Percentiles rank a stretch among this genome's conserved stretches.
phyloP scores from a whole-genome alignment of 1,284 basidiomycete species.

The Rhodotorula sp. region DNA sequence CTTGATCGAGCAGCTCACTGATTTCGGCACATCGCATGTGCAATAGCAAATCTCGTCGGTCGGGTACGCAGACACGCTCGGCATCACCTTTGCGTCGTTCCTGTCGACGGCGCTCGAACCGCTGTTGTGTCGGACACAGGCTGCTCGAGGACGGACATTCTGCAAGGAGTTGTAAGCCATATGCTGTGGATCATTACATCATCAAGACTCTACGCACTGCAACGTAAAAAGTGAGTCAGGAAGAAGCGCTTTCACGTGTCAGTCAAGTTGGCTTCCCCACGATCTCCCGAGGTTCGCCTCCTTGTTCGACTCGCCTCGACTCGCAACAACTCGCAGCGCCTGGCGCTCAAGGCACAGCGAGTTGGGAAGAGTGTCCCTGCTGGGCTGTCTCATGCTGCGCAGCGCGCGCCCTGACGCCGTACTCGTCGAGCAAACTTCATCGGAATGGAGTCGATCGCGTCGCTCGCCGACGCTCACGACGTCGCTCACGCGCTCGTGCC shows the following conservation, averaged over 20 bases:
- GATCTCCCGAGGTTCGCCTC: neutral
- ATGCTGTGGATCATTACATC: too few species aligned
- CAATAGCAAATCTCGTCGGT: constrained; percentile 39
- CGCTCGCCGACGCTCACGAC: neutral
- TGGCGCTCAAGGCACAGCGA: too few species aligned
- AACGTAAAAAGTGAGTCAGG: too few species aligned
- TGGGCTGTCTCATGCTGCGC: too few species aligned
- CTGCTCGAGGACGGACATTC: constrained; percentile 9
- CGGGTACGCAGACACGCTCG: constrained; percentile 41
- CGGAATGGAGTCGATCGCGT: neutral
- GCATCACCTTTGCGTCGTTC: constrained; percentile 13
- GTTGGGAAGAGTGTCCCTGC: too few species aligned
- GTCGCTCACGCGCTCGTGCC: neutral
- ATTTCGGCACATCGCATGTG: too few species aligned
- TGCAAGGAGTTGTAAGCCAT: constrained; percentile 16
- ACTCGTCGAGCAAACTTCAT: too few species aligned
- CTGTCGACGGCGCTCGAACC: constrained; percentile 19
- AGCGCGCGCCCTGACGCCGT: too few species aligned
- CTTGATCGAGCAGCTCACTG: too few species aligned
- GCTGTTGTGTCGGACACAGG: constrained; percentile 18
- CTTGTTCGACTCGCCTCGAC: too few species aligned
- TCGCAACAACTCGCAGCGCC: too few species aligned
- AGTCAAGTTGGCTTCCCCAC: neutral
- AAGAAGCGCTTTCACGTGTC: neutral
- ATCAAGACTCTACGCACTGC: too few species aligned